These are phyloP conservation scores for Candida tropicalis DNA, from an alignment of 1,139 yeast species.

Conservation along the genomic window DNA sequence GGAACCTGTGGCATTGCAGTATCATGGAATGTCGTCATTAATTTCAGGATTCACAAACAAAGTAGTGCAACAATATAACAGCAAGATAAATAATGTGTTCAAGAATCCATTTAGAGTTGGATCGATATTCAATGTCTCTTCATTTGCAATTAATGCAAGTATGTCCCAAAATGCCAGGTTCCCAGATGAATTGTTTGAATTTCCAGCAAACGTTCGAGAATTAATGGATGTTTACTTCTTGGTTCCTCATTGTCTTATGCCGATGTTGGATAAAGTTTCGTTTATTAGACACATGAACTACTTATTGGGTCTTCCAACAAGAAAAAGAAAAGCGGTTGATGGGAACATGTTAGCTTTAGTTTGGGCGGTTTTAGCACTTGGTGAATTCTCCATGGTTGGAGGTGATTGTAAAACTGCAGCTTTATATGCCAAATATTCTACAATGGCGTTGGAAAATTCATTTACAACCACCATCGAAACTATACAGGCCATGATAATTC, in stretches of 20 bases:
- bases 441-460: conserved; percentile 26
- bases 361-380: conserved; percentile 26
- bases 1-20: conserved; percentile 27
- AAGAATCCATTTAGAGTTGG: conserved; percentile 27
- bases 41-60: conserved; percentile 26
- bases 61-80: conserved; percentile 18
- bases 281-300: conserved; percentile 18
- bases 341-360: conserved; percentile 24
- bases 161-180: conserved; percentile 15
- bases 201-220: conserved; percentile 20
- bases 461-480: conserved; percentile 27
- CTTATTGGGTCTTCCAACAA: conserved; percentile 1
- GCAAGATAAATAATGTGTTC: conserved; percentile 10
- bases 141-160: conserved; percentile 22
- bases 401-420: conserved; percentile 13
- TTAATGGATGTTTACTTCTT: conserved; percentile 23
- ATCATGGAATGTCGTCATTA: conserved; percentile 25
- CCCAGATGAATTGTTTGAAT: conserved; percentile 22
- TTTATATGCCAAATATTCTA: conserved; percentile 24
- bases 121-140: conserved; percentile 25
- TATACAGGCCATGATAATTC: conserved; percentile 26
- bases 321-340: conserved; percentile 17
- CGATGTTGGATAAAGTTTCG: conserved; percentile 24
- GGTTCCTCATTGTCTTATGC: conserved; percentile 24
- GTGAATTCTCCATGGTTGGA: conserved; percentile 16